Conservation (phyloP, 495 filamentous ascomycete genomes). For the Symbiotaphrina buchneri region DNA sequence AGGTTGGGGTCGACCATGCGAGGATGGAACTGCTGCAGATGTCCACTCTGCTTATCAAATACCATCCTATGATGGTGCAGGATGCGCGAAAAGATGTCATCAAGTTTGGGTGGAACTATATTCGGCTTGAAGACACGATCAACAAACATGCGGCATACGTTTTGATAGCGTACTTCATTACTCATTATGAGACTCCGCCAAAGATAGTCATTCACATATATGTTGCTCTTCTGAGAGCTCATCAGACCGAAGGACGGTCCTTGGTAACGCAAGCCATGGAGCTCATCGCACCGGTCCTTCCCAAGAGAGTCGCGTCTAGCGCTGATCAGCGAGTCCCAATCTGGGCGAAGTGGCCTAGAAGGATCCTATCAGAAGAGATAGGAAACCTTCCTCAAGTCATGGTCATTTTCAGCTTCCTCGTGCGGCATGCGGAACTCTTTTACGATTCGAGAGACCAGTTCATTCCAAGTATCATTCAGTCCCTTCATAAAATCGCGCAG, state of each 20-base stretch:
- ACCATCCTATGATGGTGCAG: slow-evolving; percentile 61
- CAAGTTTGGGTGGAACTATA: slow-evolving; percentile 97
- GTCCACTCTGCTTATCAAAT: slow-evolving; percentile 84
- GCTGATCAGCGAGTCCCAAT: slow-evolving; percentile 39
- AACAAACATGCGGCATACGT: slow-evolving; percentile 98
- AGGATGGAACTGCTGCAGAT: slow-evolving; percentile 90
- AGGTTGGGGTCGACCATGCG: slow-evolving; percentile 82
- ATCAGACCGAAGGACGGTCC: slow-evolving; percentile 82
- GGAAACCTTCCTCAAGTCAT: slow-evolving; percentile 92
- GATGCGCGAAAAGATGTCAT: slow-evolving; percentile 96
- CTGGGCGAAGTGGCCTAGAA: slow-evolving; percentile 80
- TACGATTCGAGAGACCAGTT: slow-evolving; percentile 89
- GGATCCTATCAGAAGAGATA: slow-evolving; percentile 86
- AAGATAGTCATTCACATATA: slow-evolving; percentile 95
- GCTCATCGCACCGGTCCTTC: slow-evolving; percentile 77
- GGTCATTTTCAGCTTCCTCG: slow-evolving; percentile 91
- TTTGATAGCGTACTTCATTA: slow-evolving; percentile 91
- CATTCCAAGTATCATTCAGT: slow-evolving; percentile 66
- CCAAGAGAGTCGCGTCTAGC: slow-evolving; percentile 35
- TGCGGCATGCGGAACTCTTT: slow-evolving; percentile 78
- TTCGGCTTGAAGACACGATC: slow-evolving; percentile 90
- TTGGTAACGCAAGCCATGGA: slow-evolving; percentile 89
- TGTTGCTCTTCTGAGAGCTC: slow-evolving; percentile 68
- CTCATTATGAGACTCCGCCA: slow-evolving; percentile 83
- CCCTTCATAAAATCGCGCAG: slow-evolving; percentile 67